Evolutionary conservation across 306 rosid genomes (phyloP).

Genomic region (peach (Prunus persica)): Prunus_persica_NCBIv2 NC_034013.1:14685501-14686000

Average conservation of each 20-base stretch:
- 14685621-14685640: slow-evolving; percentile 89
- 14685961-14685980: slow-evolving; percentile 91
- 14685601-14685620: slow-evolving; percentile 91
- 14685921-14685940: slow-evolving; percentile 53
- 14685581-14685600: slow-evolving; percentile 91
- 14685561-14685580: slow-evolving; percentile 96
- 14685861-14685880: slow-evolving; percentile 1
- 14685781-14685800: neutral
- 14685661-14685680: neutral
- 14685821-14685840: neutral
- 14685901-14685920: slow-evolving; percentile 10
- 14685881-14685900: slow-evolving; percentile 1
- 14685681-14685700: neutral
- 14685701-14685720: neutral
- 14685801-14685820: neutral
- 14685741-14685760: neutral
- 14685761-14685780: neutral
- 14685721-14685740: neutral
- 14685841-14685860: neutral
- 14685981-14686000: slow-evolving; percentile 80
- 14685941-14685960: slow-evolving; percentile 81
- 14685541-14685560: slow-evolving; percentile 96
- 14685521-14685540: slow-evolving; percentile 82
- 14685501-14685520: slow-evolving; percentile 79
- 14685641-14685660: slow-evolving; percentile 47